Percentiles rank a stretch among this genome's conserved stretches.
Evolutionary conservation across 768 basidiomycete genomes (phyloP).

Genomic region (Tulasnella sp.): DNA sequence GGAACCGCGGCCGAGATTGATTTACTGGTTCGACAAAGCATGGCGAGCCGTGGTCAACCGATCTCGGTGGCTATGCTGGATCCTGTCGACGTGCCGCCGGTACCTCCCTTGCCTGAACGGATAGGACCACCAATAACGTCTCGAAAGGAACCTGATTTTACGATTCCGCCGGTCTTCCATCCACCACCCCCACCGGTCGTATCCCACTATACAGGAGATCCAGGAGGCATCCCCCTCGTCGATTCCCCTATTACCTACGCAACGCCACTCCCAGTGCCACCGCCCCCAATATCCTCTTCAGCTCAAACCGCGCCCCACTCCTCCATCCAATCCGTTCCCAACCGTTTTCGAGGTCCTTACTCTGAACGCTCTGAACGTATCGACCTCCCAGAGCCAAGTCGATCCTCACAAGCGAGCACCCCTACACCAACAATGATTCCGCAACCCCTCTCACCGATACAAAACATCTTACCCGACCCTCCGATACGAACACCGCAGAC

Average conservation of each 20-base stretch:
- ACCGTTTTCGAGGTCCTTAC: background rate
- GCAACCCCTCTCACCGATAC: background rate
- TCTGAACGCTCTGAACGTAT: background rate
- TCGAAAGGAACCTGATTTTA: background rate
- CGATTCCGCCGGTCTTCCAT: background rate
- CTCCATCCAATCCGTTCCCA: background rate
- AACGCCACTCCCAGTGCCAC: background rate
- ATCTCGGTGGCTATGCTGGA: background rate
- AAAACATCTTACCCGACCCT: background rate
- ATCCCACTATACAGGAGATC: background rate
- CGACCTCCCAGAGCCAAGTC: background rate
- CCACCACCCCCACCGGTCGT: background rate
- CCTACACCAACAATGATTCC: background rate
- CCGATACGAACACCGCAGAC: too few relatives aligned
- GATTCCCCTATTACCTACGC: background rate
- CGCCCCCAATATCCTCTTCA: background rate
- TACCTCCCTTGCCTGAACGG: background rate
- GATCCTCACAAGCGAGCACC: background rate
- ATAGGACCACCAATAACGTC: background rate
- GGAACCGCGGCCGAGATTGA: background rate
- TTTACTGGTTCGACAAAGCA: background rate
- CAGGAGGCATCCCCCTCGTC: background rate
- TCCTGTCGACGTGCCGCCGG: background rate
- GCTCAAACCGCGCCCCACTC: background rate
- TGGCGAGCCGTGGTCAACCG: background rate